A percentile compares a stretch with the other conserved stretches of the same genome.
These are phyloP conservation scores for Salix suchowensis DNA, from an alignment of 345 rosid species.

Conservation along the genomic window DNA sequence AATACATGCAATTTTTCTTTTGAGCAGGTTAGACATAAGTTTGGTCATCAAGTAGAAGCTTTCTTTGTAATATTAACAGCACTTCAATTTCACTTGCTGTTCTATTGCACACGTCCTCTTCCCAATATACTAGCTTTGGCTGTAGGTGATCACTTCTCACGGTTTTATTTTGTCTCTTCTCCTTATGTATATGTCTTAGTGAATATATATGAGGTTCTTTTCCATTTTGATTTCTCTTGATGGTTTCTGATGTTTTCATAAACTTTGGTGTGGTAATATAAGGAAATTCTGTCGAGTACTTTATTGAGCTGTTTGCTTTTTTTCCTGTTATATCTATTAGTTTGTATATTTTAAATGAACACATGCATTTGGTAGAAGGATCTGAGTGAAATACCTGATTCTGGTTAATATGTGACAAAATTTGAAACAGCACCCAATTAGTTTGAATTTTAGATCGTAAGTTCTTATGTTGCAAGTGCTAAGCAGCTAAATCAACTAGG, in stretches of 20 bases:
- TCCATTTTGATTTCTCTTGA: not conserved
- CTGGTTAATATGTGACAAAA: no score
- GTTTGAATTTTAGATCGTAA: no score
- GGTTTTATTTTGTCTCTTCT: slow-evolving; percentile 2
- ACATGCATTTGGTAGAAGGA: no score
- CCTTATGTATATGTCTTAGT: not conserved
- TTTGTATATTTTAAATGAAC: no score
- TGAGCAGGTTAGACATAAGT: slow-evolving; percentile 63
- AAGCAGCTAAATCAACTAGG: no score
- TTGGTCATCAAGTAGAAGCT: slow-evolving; percentile 90
- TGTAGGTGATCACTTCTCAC: slow-evolving; percentile 54
- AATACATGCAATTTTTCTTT: slow-evolving; percentile 10
- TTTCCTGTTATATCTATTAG: no score
- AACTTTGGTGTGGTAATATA: not conserved
- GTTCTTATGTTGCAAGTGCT: no score
- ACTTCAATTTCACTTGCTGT: slow-evolving; percentile 86
- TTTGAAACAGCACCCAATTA: no score
- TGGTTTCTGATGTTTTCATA: not conserved
- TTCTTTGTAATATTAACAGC: slow-evolving; percentile 79
- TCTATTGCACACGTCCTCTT: slow-evolving; percentile 89
- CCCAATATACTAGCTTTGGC: slow-evolving; percentile 84
- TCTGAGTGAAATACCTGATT: no score
- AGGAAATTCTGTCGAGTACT: not conserved
- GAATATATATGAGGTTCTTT: not conserved
- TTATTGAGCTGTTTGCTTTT: not conserved